A percentile compares a stretch with the other conserved stretches of the same genome.
Conservation (phyloP, 192 early-diverging fungal species). For the Diversispora eburnea region DNA sequence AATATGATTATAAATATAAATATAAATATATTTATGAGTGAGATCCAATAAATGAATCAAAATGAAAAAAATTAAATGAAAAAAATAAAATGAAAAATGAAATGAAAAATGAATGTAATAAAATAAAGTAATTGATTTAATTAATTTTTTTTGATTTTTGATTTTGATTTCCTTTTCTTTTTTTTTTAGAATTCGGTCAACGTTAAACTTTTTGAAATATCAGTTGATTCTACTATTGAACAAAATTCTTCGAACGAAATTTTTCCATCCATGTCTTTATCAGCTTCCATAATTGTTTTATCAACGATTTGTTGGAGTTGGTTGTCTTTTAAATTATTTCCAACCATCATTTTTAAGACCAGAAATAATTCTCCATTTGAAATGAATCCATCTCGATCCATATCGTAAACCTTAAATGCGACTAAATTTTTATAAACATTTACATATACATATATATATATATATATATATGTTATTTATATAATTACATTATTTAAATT, state of each 20-base stretch:
- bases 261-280: conserved; percentile 90
- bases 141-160: background rate
- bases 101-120: background rate
- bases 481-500: too few relatives aligned
- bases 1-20: too few relatives aligned
- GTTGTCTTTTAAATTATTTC: conserved; percentile 90
- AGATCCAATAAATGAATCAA: conserved; percentile 3
- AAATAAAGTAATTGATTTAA: background rate
- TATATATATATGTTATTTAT: background rate
- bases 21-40: background rate
- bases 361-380: conserved; percentile 98
- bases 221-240: conserved; percentile 91
- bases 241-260: conserved; percentile 97
- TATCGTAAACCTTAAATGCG: conserved; percentile 99
- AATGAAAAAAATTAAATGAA: background rate
- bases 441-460: background rate
- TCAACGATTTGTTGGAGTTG: conserved; percentile 99
- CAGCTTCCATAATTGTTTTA: conserved; percentile 99
- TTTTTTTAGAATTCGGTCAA: conserved; percentile 63
- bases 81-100: background rate
- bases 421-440: conserved; percentile 43
- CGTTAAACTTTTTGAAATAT: conserved; percentile 94
- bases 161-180: background rate
- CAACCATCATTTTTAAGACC: conserved; percentile 99
- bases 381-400: conserved; percentile 97